Conservation (phyloP, 352 stramenopile genomes). For the Globisporangium iwayamae region DNA sequence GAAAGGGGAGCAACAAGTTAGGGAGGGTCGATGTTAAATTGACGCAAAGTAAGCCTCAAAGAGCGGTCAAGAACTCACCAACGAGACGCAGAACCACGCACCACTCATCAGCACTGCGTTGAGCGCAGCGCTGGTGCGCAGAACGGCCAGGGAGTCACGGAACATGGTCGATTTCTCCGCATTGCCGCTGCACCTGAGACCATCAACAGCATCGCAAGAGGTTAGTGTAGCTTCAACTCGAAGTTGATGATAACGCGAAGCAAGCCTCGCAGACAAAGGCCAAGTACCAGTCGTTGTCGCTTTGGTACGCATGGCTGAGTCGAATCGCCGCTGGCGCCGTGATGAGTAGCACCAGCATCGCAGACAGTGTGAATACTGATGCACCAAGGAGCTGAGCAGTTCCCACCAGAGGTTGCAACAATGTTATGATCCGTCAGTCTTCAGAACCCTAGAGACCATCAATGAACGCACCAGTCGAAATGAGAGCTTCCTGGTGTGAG, state of each 20-base stretch:
- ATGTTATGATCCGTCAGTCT: not conserved
- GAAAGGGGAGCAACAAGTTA: not conserved
- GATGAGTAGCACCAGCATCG: constrained; percentile 40
- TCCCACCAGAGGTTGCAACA: not conserved
- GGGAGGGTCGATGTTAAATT: not conserved
- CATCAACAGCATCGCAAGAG: not conserved
- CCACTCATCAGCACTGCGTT: constrained; percentile 41
- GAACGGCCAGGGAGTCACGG: constrained; percentile 18
- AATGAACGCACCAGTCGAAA: constrained; percentile 20
- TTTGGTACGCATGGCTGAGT: constrained; percentile 36
- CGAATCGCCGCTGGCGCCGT: constrained; percentile 38
- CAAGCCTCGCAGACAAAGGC: not conserved
- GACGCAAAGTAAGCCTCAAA: too few species aligned
- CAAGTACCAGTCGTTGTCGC: constrained; percentile 31
- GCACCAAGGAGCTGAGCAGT: constrained; percentile 29
- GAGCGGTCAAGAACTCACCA: constrained; percentile 26
- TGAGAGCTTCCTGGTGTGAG: constrained; percentile 13
- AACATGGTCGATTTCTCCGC: constrained; percentile 17
- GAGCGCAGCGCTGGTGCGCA: constrained; percentile 30
- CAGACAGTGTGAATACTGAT: constrained; percentile 20
- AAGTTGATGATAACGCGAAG: too few species aligned
- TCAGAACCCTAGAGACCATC: not conserved
- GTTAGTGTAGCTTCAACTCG: not conserved
- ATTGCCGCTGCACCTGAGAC: constrained; percentile 1
- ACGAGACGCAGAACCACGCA: constrained; percentile 49